Base-by-base conservation (phyloP, 371 early-diverging fungal species). In the Mucor plumbeus region DNA sequence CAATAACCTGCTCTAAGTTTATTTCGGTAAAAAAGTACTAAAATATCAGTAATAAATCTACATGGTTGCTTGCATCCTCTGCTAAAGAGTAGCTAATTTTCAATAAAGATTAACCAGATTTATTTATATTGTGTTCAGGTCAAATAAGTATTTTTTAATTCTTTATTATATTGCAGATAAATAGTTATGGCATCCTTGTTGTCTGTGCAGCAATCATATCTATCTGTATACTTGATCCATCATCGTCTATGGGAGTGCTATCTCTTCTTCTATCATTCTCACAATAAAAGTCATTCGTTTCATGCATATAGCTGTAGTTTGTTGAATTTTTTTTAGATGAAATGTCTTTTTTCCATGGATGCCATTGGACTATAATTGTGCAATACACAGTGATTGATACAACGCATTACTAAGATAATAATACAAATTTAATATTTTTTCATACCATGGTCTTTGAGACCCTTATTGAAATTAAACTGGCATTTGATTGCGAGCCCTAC, bases 401-500 rank as follows among this genome's bases (percentile, higher is more conserved):
- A 55, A 3, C 5, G n/a, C 38, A 13, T 55, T 5, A n/a, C 53
- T 31, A 31, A 0, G 0, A 7, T 19, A 5, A 26, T 14, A 26
- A 26, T 26, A 26, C 7, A 7, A n/a, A n/a, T 10, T 31, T 26
- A 10, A 17, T 44, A 44, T 4, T 38, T 34, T 26, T 26, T 26
- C 26, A 26, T 59, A 67, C 67, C 67, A 35, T 41, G 41, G 11
- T 43, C 47, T 61, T 67, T 54, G 43, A 67, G 43, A 1, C 67
- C 67, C n/a, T 43, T 61, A n/a, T 61, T 54, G 19, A 61, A 67
- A 53, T 67, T 67, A 6, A 61, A 17, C 38, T 36, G 34, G 4
- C 55, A 54, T 26, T 14, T 41, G 26, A 56, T n/a, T 7, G 64
- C 5, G 15, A 63, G 33, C 3, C 33, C 19, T 10, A 63, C 35